Evolutionary conservation across 352 stramenopile species (phyloP).

Genomic region (Chrysophaeum taylorii): DNA sequence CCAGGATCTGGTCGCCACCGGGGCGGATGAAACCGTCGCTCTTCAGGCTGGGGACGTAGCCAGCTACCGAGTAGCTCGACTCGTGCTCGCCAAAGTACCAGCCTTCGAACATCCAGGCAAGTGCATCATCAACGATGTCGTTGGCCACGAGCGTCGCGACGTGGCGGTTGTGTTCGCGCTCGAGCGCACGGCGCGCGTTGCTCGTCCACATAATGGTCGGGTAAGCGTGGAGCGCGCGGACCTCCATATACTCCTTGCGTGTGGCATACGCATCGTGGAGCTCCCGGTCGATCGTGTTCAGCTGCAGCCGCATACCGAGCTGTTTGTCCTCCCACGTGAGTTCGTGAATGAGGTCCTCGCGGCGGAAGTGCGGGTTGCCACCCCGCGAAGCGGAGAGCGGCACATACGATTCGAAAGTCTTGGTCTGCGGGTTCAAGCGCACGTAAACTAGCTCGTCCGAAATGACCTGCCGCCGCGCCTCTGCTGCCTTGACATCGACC

Average conservation of each 20-base stretch:
- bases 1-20: slow-evolving; percentile 55
- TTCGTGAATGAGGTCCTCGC: slow-evolving; percentile 41
- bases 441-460: slow-evolving; percentile 22
- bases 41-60: slow-evolving; percentile 69
- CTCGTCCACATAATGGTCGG: slow-evolving; percentile 61
- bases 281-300: slow-evolving; percentile 67
- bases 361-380: slow-evolving; percentile 32
- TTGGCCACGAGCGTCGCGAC: slow-evolving; percentile 63
- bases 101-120: slow-evolving; percentile 87
- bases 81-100: slow-evolving; percentile 87
- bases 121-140: slow-evolving; percentile 81
- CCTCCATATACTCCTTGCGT: slow-evolving; percentile 67
- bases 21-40: slow-evolving; percentile 51
- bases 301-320: slow-evolving; percentile 41
- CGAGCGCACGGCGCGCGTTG: slow-evolving; percentile 52
- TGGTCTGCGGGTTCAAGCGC: slow-evolving; percentile 18
- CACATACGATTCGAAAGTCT: slow-evolving; percentile 24
- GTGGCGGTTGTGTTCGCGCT: slow-evolving; percentile 68
- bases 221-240: slow-evolving; percentile 74
- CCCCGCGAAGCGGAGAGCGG: slow-evolving; percentile 18
- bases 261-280: slow-evolving; percentile 74
- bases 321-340: slow-evolving; percentile 35
- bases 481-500: slow-evolving; percentile 1
- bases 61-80: slow-evolving; percentile 51
- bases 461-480: slow-evolving; percentile 2